Evolutionary conservation across 2,329 filamentous ascomycete genomes (phyloP), one percentile per base, ranked within the genome.

Genomic region (Colletotrichum lupini): DNA sequence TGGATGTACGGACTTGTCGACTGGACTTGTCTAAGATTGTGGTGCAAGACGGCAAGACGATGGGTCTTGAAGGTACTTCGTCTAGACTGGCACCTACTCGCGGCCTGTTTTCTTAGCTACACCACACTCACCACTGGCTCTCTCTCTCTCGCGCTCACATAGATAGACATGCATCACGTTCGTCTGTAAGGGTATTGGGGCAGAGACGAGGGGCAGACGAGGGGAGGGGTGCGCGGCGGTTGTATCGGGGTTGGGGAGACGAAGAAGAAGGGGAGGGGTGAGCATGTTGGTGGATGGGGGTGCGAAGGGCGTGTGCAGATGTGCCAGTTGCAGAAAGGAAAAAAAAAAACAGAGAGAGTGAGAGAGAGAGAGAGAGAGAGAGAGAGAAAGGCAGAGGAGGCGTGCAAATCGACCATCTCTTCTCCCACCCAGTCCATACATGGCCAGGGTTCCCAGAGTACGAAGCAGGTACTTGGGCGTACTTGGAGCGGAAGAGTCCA

Each of bases 51-150:
- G 26, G 67, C 67, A 71, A 59, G 71, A 26, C 67, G 67, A 66
- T 67, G 69, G 67, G 67, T 66, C 69, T 62, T 72, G 58, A 63
- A 53, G 65, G 67, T 70, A 73, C 70, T 60, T 73, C 35, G 66
- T 62, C 69, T 70, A 59, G 53, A 63, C 59, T 59, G 58, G 28
- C 65, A 72, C 65, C 56, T 72, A 28, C 69, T 72, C 66, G 58
- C 62, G 55, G 24, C 63, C 22, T 61, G 62, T 46, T 73, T 66
- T 70, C 19, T 70, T 69, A 64, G 60, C 59, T 73, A 70, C 67
- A 70, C 52, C 67, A 70, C 59, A 60, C 30, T 42, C 37, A 42
- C 37, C 14, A 42, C 37, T 42, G 14, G 26, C 53, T 28, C 22
- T 24, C 53, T 24, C 53, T 26, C n/a, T 22, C 52, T 11, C 30